Percentiles rank a stretch among this genome's conserved stretches.
Conservation (phyloP, 441 rosid species). For the Erodium texanum region DNA sequence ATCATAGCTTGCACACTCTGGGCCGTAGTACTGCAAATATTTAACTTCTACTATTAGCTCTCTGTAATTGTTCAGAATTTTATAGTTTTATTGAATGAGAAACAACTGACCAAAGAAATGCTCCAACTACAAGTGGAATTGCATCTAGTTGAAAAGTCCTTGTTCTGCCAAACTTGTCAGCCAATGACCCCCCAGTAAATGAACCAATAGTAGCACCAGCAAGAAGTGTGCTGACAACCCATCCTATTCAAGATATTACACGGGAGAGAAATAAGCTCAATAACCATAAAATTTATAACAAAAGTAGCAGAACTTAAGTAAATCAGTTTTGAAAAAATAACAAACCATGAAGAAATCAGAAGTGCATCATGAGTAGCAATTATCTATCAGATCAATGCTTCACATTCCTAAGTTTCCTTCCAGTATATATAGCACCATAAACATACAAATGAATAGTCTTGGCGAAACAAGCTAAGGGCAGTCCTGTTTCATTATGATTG, state of each 20-base stretch:
- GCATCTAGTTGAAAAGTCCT: slow-evolving; percentile 89
- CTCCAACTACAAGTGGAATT: slow-evolving; percentile 78
- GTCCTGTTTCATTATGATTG: not conserved
- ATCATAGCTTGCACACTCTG: slow-evolving; percentile 85
- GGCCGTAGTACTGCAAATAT: slow-evolving; percentile 64
- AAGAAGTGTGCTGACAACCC: slow-evolving; percentile 92
- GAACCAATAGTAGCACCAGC: slow-evolving; percentile 96
- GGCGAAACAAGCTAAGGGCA: not conserved
- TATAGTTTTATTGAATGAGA: slow-evolving; percentile 11
- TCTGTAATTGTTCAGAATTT: slow-evolving; percentile 4
- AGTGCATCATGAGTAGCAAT: not conserved
- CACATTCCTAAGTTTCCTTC: not conserved
- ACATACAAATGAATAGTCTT: not conserved
- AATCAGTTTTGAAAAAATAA: not conserved
- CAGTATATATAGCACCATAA: not conserved
- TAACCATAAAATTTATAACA: not conserved
- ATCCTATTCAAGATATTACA: slow-evolving; percentile 46
- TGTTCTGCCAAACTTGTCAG: slow-evolving; percentile 92
- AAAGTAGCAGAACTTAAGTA: not conserved
- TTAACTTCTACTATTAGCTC: slow-evolving; percentile 18
- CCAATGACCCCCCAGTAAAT: slow-evolving; percentile 88
- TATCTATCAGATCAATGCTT: not conserved
- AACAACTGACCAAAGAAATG: slow-evolving; percentile 57
- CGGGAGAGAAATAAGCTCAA: slow-evolving; percentile 15
- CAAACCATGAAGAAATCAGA: not conserved